Conservation (phyloP, 495 filamentous ascomycete genomes). For the Talaromyces nanjingensis region DNA sequence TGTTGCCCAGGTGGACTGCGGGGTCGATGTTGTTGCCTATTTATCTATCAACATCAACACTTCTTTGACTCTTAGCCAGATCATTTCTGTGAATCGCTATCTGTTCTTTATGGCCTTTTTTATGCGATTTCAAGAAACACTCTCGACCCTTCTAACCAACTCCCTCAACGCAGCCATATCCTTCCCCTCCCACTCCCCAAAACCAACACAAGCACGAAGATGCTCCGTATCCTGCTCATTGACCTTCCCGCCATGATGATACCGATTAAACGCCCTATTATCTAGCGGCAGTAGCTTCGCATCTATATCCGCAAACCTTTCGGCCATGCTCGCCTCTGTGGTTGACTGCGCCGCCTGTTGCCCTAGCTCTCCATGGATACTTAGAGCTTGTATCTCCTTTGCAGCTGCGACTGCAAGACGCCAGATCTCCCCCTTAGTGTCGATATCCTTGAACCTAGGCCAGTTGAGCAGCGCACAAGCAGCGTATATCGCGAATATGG, state of each 20-base stretch:
- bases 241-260: background rate
- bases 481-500: background rate
- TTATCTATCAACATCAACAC: background rate
- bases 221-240: background rate
- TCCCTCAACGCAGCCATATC: background rate
- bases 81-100: background rate
- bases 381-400: background rate
- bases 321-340: background rate
- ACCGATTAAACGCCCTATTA: background rate
- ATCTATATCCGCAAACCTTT: background rate
- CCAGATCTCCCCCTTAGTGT: background rate
- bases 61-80: background rate
- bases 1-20: background rate
- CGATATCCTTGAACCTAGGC: background rate
- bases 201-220: background rate
- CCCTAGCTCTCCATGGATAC: background rate
- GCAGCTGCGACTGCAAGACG: background rate
- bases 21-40: background rate
- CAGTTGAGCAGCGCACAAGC: background rate
- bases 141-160: background rate
- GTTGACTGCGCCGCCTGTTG: background rate
- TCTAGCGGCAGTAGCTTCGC: background rate
- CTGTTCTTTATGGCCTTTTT: no score
- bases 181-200: background rate
- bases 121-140: background rate